Conservation (phyloP, 495 filamentous ascomycete species). For the Melanomma pulvis-pyrius region DNA sequence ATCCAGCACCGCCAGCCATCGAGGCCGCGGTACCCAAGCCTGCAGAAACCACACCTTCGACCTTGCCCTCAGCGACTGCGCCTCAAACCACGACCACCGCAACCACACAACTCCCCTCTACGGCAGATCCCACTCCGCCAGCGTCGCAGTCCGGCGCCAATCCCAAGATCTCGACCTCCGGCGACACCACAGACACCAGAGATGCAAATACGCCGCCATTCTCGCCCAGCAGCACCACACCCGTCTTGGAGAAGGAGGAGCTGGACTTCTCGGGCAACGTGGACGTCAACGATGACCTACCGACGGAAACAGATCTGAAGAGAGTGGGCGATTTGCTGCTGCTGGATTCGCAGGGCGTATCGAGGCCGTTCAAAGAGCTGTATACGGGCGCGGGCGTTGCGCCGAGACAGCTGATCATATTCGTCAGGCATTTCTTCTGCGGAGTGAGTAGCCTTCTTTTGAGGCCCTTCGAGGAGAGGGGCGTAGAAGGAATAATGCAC, state of each 20-base stretch:
- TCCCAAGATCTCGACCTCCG: slow-evolving; percentile 20
- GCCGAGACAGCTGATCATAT: slow-evolving; percentile 69
- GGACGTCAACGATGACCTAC: slow-evolving; percentile 34
- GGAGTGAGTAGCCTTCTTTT: slow-evolving; percentile 60
- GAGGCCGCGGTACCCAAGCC: background rate
- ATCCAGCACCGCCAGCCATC: background rate
- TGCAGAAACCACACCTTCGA: slow-evolving; percentile 1
- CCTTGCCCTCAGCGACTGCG: background rate
- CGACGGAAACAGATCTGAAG: slow-evolving; percentile 26
- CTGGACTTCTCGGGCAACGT: slow-evolving; percentile 36
- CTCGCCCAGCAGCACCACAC: slow-evolving; percentile 27
- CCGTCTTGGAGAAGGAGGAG: slow-evolving; percentile 28
- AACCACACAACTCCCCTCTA: background rate
- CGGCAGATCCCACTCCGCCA: background rate
- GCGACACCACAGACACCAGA: background rate
- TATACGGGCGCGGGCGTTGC: slow-evolving; percentile 55
- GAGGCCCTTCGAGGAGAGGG: background rate
- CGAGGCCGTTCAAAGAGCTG: slow-evolving; percentile 66
- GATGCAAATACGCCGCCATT: slow-evolving; percentile 9
- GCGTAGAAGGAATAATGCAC: slow-evolving; percentile 10
- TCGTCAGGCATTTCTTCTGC: slow-evolving; percentile 89
- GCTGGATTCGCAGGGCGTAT: slow-evolving; percentile 65
- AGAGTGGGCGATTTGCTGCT: slow-evolving; percentile 55
- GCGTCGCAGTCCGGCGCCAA: slow-evolving; percentile 2
- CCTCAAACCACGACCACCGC: background rate